Base-by-base conservation (phyloP, 176 grass and related monocot genomes). In the Zoysia pacifica region DNA sequence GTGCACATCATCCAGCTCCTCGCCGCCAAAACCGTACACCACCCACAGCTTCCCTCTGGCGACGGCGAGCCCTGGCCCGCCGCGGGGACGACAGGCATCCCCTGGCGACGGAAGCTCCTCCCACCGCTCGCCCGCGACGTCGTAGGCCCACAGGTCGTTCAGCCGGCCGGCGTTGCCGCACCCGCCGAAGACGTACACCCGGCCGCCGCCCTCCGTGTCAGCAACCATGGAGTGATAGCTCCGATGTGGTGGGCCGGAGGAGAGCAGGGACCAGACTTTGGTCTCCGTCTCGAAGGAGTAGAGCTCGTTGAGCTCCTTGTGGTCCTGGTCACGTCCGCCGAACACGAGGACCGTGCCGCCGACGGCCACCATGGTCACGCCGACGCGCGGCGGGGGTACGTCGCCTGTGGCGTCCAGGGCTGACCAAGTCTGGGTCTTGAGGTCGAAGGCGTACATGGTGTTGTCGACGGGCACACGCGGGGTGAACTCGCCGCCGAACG, bases 401-500 rank as follows among this genome's bases (percentile, higher is more conserved):
- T 91, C 89, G 7, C 94, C 91, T 6, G 82, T 46, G 19, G 73
- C 74, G 72, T 82, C 79, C n/a, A 88, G n/a, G 1, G 84, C 58
- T 0, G 91, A 90, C 94, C 91, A 97, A 18, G 89, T 82, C 46
- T 69, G 83, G 5, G 89, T 67, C 62, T 47, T 42, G 71, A 97
- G 87, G 85, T 97, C 82, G 47, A 90, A 94, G 70, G 81, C 85
- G 79, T 91, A 90, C 84, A 97, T 89, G 48, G 85, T 86, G 89
- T 79, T 97, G 91, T 97, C 94, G 19, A 97, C 91, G 10, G 91
- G 91, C 7, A 91, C 72, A 46, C 91, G 94, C 11, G 91, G 91
- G 18, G 84, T 91, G 89, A 94, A 94, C 91, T 97, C 94, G 11
- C 94, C 94, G 50, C 94, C 94, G 16, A 94, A 97, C 11, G 89